A percentile compares a stretch with the other conserved stretches of the same genome.
Conservation (phyloP, 345 rosid species). For the Noccaea caerulescens region DNA sequence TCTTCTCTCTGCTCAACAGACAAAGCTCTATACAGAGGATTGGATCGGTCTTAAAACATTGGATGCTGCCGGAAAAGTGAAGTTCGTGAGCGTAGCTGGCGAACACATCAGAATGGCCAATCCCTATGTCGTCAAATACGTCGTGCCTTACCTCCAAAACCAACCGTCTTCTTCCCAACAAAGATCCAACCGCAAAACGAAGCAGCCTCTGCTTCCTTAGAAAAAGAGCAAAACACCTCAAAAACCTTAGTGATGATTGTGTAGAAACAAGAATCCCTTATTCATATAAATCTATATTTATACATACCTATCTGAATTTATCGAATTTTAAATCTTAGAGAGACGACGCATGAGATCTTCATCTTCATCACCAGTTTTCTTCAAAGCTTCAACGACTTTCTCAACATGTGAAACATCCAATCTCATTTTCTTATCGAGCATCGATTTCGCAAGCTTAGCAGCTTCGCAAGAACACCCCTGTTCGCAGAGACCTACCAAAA, state of each 20-base stretch:
- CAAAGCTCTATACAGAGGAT: slow-evolving; percentile 63
- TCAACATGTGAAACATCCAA: slow-evolving; percentile 48
- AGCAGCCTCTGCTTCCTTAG: slow-evolving; percentile 24
- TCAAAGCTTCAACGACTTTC: slow-evolving; percentile 47
- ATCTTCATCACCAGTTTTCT: slow-evolving; percentile 51
- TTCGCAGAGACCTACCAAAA: slow-evolving; percentile 60
- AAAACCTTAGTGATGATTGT: slow-evolving; percentile 17
- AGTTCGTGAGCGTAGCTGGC: slow-evolving; percentile 63
- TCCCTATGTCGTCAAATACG: slow-evolving; percentile 56
- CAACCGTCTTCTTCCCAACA: slow-evolving; percentile 33
- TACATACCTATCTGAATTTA: slow-evolving; percentile 4
- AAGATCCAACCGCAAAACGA: slow-evolving; percentile 29
- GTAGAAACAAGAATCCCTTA: slow-evolving; percentile 21
- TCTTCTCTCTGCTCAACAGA: slow-evolving; percentile 58
- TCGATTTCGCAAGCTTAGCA: slow-evolving; percentile 55
- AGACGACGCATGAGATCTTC: slow-evolving; percentile 49
- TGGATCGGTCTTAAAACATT: slow-evolving; percentile 76
- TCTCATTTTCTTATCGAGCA: slow-evolving; percentile 57
- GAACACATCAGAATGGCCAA: slow-evolving; percentile 54
- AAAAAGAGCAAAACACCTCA: neutral
- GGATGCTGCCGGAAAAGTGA: slow-evolving; percentile 73
- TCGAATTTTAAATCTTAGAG: slow-evolving; percentile 14
- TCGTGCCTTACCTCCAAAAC: slow-evolving; percentile 65
- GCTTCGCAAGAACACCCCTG: slow-evolving; percentile 59
- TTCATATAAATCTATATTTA: neutral